A percentile compares a stretch with the other conserved stretches of the same genome.
These are phyloP conservation scores for Rhododendron griersonianum DNA, from an alignment of 148 eudicot species.

Conservation along the genomic window DNA sequence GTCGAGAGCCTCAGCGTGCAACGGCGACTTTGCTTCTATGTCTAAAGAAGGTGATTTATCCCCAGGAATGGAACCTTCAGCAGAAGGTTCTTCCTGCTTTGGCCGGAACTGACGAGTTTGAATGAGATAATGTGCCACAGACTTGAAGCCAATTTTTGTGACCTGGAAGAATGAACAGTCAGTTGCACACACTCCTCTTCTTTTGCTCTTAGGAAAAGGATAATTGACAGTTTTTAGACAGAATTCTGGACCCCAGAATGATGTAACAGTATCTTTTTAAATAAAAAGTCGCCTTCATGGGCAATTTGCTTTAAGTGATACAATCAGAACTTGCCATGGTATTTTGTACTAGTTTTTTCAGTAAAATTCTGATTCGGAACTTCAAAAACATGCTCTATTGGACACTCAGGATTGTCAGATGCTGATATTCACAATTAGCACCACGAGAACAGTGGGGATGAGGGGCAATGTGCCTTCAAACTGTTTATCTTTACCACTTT, in stretches of 20 bases:
- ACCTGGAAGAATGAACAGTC: slow-evolving; percentile 31
- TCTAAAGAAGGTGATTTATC: slow-evolving; percentile 9
- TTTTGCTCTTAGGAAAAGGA: neutral
- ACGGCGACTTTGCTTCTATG: neutral
- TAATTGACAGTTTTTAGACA: neutral
- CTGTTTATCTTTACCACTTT: neutral
- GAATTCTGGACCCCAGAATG: neutral
- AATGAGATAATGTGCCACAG: slow-evolving; percentile 75
- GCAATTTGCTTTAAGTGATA: neutral
- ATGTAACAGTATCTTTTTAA: neutral
- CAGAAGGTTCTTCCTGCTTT: slow-evolving; percentile 14
- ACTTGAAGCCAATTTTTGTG: slow-evolving; percentile 45
- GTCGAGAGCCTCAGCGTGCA: slow-evolving; percentile 9
- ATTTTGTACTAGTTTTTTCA: neutral
- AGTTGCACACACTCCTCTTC: neutral
- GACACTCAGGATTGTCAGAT: neutral
- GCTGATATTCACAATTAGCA: neutral
- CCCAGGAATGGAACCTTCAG: slow-evolving; percentile 19
- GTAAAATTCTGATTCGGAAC: neutral
- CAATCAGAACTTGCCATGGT: neutral
- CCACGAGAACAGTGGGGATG: neutral
- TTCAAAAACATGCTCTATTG: neutral
- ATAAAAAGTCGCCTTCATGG: neutral
- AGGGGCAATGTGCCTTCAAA: neutral
- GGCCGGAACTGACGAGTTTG: slow-evolving; percentile 27